phyloP scores from a whole-genome alignment of 2,329 filamentous ascomycete genomes.

The Diaporthe batatas region DNA sequence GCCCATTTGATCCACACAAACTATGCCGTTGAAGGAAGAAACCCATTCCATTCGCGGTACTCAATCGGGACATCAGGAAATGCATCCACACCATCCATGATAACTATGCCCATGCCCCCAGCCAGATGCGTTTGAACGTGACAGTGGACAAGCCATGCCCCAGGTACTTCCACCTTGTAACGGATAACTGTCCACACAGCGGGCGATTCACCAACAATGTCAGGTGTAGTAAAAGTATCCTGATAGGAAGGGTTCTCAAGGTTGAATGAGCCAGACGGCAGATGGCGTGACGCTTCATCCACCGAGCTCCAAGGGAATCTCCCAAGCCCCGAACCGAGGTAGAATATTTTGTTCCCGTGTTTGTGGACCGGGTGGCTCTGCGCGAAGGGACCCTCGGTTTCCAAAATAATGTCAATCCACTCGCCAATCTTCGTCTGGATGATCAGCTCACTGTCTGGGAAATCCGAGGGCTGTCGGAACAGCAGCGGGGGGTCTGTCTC shows the following conservation, averaged over 20 bases:
- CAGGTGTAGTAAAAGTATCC: conserved; percentile 10
- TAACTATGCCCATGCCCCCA: conserved; percentile 6
- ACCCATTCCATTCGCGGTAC: conserved; percentile 12
- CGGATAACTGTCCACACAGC: conserved; percentile 12
- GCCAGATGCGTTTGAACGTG: conserved; percentile 18
- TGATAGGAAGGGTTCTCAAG: conserved; percentile 9
- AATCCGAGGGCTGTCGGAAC: neutral
- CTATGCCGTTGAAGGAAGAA: neutral
- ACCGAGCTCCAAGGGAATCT: conserved; percentile 12
- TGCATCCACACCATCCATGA: conserved; percentile 1
- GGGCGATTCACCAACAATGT: conserved; percentile 3
- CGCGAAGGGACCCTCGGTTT: conserved; percentile 11
- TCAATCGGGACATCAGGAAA: conserved; percentile 4
- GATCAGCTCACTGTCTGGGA: conserved; percentile 1
- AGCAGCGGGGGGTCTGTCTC: conserved; percentile 21
- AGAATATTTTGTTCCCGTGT: conserved; percentile 7
- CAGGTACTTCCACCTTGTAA: conserved; percentile 10
- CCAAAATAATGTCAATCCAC: conserved; percentile 15
- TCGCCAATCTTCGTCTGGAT: conserved; percentile 11
- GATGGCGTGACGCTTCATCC: neutral
- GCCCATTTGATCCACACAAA: neutral
- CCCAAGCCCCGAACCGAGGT: conserved; percentile 4
- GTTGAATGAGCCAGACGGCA: conserved; percentile 12
- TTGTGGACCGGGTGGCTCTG: conserved; percentile 22
- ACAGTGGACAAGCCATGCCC: conserved; percentile 8